These are phyloP conservation scores for Vitis riparia DNA, from an alignment of 164 flowering plant species.

Conservation along the genomic window DNA sequence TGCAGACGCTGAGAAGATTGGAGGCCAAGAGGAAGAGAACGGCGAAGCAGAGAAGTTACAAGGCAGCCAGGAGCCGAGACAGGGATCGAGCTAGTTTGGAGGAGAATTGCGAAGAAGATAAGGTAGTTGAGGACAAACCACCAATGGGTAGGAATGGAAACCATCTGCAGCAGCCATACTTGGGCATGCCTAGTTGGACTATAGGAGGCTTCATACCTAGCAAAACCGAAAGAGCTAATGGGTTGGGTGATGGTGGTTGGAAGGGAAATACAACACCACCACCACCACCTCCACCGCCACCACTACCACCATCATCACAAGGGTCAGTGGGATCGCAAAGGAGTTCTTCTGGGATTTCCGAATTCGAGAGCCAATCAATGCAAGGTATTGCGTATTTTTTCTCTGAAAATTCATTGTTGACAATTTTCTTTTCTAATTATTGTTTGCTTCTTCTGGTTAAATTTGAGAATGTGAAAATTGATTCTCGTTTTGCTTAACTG, in stretches of 20 bases:
- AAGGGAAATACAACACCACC: background rate
- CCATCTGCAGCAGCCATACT: background rate
- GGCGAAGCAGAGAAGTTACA: slow-evolving; percentile 40
- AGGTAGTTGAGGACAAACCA: slow-evolving; percentile 1
- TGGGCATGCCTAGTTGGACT: slow-evolving; percentile 2
- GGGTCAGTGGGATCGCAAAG: slow-evolving; percentile 52
- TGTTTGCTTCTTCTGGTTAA: background rate
- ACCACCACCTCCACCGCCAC: background rate
- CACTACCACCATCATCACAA: slow-evolving; percentile 13
- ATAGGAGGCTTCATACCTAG: background rate
- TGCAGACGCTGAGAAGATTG: slow-evolving; percentile 38
- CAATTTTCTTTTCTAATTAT: background rate
- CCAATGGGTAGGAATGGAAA: background rate
- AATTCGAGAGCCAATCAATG: slow-evolving; percentile 32
- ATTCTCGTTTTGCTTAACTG: no score
- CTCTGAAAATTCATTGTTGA: background rate
- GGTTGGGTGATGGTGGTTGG: background rate
- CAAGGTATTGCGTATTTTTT: slow-evolving; percentile 35
- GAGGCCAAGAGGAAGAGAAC: slow-evolving; percentile 52
- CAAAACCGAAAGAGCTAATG: slow-evolving; percentile 1
- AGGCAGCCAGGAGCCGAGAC: slow-evolving; percentile 9
- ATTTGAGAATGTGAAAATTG: no score
- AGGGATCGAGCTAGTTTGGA: background rate
- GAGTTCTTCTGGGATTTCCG: slow-evolving; percentile 54
- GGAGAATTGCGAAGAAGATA: slow-evolving; percentile 14